Percentiles rank a stretch among this genome's conserved stretches.
Conservation (phyloP, 2,329 filamentous ascomycete species). For the Colletotrichum chlorophyti region DNA sequence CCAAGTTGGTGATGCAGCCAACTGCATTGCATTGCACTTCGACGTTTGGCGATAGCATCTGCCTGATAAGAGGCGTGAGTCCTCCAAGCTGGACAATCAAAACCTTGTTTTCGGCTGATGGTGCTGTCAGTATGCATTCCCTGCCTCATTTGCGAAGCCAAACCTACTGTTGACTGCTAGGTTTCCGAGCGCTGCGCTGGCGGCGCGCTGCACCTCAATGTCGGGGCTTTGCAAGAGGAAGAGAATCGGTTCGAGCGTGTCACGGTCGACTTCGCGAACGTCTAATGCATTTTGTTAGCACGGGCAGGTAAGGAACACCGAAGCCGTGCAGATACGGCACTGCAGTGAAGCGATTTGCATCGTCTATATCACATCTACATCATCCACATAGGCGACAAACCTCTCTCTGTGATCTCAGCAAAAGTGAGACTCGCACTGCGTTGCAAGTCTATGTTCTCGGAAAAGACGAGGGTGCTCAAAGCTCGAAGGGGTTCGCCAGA, state of each 20-base stretch:
- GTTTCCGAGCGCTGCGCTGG: constrained; percentile 94
- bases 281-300: constrained; percentile 62
- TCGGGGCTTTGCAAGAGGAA: constrained; percentile 94
- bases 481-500: constrained; percentile 92
- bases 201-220: constrained; percentile 95
- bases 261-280: constrained; percentile 93
- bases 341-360: not conserved
- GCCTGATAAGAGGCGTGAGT: constrained; percentile 87
- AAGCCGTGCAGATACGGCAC: not conserved
- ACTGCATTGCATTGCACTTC: constrained; percentile 99
- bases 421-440: constrained; percentile 97
- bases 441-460: constrained; percentile 97
- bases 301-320: not conserved
- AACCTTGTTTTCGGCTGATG: constrained; percentile 94
- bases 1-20: constrained; percentile 97
- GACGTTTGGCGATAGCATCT: constrained; percentile 98
- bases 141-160: not conserved
- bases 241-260: constrained; percentile 94
- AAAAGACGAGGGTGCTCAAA: constrained; percentile 95
- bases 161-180: constrained; percentile 92
- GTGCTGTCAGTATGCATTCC: not conserved
- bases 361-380: not conserved
- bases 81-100: constrained; percentile 93
- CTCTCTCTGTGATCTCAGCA: constrained; percentile 97
- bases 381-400: constrained; percentile 56